Conservation (phyloP, 2,329 filamentous ascomycete genomes). For the Chrysoporthe puriensis region DNA sequence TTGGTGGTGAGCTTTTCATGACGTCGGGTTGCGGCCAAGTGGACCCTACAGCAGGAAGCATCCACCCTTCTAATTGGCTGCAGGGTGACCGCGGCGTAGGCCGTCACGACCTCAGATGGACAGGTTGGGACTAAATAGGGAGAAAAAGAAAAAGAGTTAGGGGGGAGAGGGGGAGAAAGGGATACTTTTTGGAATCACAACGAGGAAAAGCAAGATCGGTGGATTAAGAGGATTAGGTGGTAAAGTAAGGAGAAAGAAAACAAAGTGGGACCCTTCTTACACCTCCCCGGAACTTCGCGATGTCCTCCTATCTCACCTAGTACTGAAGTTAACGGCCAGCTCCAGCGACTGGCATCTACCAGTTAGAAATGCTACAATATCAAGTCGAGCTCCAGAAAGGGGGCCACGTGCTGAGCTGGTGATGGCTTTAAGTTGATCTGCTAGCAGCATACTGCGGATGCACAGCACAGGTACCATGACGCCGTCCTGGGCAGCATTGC, state of each 20-base stretch:
- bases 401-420: background rate
- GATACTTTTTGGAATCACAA: background rate
- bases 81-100: background rate
- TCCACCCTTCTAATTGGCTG: slow-evolving; percentile 7
- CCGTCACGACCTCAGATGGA: background rate
- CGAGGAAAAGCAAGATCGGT: too few relatives aligned
- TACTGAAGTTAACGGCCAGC: too few relatives aligned
- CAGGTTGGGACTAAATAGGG: background rate
- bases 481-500: background rate
- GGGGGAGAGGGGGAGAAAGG: background rate
- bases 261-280: too few relatives aligned
- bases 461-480: background rate
- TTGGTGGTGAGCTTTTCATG: slow-evolving; percentile 23
- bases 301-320: too few relatives aligned
- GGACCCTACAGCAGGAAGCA: background rate
- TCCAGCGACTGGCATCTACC: too few relatives aligned
- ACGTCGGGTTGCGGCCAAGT: slow-evolving; percentile 16
- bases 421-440: background rate
- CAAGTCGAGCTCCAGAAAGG: background rate
- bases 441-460: background rate
- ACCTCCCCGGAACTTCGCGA: too few relatives aligned
- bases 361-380: too few relatives aligned
- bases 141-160: background rate
- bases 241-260: too few relatives aligned
- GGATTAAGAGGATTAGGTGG: too few relatives aligned